Base-by-base conservation (phyloP, 1,284 basidiomycete genomes). In the Marasmius oreades region DNA sequence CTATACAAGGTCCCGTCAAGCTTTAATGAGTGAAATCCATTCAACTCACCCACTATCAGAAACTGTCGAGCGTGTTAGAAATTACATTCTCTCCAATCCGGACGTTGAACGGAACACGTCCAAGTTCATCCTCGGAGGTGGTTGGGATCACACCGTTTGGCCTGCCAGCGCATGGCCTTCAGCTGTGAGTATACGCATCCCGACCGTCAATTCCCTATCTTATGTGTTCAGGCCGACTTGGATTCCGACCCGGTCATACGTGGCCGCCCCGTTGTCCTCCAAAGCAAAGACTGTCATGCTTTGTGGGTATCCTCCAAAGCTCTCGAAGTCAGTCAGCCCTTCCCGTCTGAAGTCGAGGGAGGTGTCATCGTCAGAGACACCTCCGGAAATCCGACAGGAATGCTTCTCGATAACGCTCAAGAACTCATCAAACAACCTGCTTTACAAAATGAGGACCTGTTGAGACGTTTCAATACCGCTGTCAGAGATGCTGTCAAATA, bases 101-200 rank as follows among this genome's bases (percentile, higher is more conserved):
- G 80, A 85, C 50, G 68, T 87, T 22, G 68, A 76, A 33, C 73
- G 74, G 42, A 77, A 88, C 62, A 77, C 73, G 26, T 78, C 81
- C 12, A 82, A 79, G 55, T 87, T 86, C 70, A 79, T 96, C 34
- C 80, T 88, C 58, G 93, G 93, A 1, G 85, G 90, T 69, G 94
- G 93, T 3, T 97, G 94, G 93, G 93, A 97, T 69, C 94, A 97
- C 70, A 96, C 92, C 11, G 73, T 78, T 51, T 90, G 88, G 88
- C 72, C 81, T 1, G 73, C 72, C 20, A 73, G 79, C 50, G 73
- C 76, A 36, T 94, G 89, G 77, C 94, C 95, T 12, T 86, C 81
- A 37, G 85, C 87, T 57, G 91, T 93, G 63, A 59, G 84, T 65
- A 34, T 18, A 52, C 52, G 37, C 42, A 20, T 31, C 28, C 45